Evolutionary conservation across 2,329 filamentous ascomycete species (phyloP), one percentile per base, ranked within the genome.

Genomic region (Sclerotinia sclerotiorum): DNA sequence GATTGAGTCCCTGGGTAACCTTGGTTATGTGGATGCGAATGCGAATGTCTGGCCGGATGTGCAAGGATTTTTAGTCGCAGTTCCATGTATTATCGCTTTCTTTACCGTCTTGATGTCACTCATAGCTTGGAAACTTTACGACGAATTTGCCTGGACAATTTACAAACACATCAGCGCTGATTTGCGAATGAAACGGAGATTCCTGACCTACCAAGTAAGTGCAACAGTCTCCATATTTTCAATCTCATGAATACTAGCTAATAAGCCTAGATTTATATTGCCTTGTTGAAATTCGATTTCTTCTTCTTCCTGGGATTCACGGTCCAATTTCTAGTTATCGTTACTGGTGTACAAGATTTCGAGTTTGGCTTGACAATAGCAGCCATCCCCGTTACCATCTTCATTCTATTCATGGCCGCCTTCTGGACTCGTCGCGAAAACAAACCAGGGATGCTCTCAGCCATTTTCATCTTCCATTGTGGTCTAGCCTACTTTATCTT

Each of bases 291-390:
- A 81, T 99, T 99, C 79, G 95, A 99, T 81, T 98, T 99, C 81
- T 99, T 99, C 88, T 98, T 99, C 84, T 99, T 99, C 85, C 88
- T 99, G 63, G 95, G 94, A 67, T 99, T 99, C 80, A 98, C 95
- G 8, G 92, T 99, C 58, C 95, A 99, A 78, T 99, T 99, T 80
- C 86, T 98, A 66, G 94, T 99, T 74, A 91, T 98, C 69, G 93
- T 99, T 69, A 89, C 87, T 56, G 85, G 83, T 70, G 84, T 83
- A 35, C 85, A 85, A 60, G 86, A 90, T 71, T 83, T 88, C 75
- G 95, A 99, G 79, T 92, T 95, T 75, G 90, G 86, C 67, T 84
- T 98, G 65, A 99, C 96, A 10, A 88, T 95, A 60, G 91, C 90
- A 70, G 95, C 94, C 35, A 91, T 99, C 65, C 94, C 94, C 44